phyloP scores from a whole-genome alignment of 1,139 yeast species.

The Zygosaccharomyces pseudobailii region DNA sequence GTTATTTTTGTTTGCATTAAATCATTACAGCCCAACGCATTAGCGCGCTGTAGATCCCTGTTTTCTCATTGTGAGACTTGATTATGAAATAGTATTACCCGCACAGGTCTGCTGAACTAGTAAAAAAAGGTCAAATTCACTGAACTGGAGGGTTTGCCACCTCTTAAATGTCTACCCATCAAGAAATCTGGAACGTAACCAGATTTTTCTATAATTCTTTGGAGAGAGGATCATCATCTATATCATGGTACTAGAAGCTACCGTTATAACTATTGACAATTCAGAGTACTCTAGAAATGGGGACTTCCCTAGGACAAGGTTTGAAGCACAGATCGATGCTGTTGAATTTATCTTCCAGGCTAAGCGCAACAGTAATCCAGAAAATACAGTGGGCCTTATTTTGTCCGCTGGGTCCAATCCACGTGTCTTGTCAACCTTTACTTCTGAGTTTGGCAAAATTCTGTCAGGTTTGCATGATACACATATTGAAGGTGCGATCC shows the following conservation, averaged over 20 bases:
- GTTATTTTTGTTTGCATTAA: too few species aligned
- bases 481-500: slow-evolving; percentile 62
- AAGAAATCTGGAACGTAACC: not conserved
- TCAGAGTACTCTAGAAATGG: slow-evolving; percentile 96
- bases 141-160: slow-evolving; percentile 13
- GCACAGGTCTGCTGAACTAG: not conserved
- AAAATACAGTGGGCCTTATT: slow-evolving; percentile 85
- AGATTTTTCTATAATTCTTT: not conserved
- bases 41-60: too few species aligned
- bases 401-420: slow-evolving; percentile 86
- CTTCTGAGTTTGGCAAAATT: slow-evolving; percentile 82
- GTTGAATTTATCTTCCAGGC: slow-evolving; percentile 83
- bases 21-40: too few species aligned
- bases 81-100: not conserved
- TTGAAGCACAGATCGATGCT: slow-evolving; percentile 91
- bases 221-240: not conserved
- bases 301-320: slow-evolving; percentile 83
- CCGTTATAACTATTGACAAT: slow-evolving; percentile 92
- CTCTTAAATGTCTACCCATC: not conserved
- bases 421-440: slow-evolving; percentile 79
- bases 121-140: slow-evolving; percentile 3
- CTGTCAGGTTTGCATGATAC: slow-evolving; percentile 85
- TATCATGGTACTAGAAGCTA: slow-evolving; percentile 88
- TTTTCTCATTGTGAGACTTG: too few species aligned
- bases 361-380: slow-evolving; percentile 86